Conservation (phyloP, 192 early-diverging fungal genomes). For the Coemansia sp. region DNA sequence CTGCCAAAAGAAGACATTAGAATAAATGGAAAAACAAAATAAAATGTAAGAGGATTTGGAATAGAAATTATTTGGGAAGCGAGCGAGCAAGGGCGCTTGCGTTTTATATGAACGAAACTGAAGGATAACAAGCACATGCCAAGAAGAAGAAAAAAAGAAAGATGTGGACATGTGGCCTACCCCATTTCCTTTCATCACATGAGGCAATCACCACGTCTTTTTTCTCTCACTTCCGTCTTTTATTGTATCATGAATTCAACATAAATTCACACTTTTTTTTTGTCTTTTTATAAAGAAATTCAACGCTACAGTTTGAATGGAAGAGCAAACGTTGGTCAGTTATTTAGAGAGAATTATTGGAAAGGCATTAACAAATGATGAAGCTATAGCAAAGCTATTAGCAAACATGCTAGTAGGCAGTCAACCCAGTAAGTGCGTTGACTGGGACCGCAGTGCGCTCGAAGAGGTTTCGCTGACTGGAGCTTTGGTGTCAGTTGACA, state of each 20-base stretch:
- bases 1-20: neutral
- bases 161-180: neutral
- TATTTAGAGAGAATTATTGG: neutral
- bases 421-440: neutral
- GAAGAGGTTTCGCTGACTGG: constrained; percentile 18
- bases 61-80: neutral
- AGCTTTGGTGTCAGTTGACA: neutral
- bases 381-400: neutral
- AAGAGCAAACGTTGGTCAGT: neutral
- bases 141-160: neutral
- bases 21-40: neutral
- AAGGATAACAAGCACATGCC: neutral
- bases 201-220: neutral
- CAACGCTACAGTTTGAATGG: neutral
- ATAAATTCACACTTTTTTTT: neutral
- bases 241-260: neutral
- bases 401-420: neutral
- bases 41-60: neutral
- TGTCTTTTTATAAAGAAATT: neutral
- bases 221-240: neutral
- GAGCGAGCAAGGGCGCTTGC: neutral
- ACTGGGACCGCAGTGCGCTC: constrained; percentile 19
- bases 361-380: neutral
- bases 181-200: neutral
- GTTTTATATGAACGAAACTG: neutral